Evolutionary conservation across 192 early-diverging fungal genomes (phyloP), one percentile per base, ranked within the genome.

Genomic region (Coemansia aciculifera): DNA sequence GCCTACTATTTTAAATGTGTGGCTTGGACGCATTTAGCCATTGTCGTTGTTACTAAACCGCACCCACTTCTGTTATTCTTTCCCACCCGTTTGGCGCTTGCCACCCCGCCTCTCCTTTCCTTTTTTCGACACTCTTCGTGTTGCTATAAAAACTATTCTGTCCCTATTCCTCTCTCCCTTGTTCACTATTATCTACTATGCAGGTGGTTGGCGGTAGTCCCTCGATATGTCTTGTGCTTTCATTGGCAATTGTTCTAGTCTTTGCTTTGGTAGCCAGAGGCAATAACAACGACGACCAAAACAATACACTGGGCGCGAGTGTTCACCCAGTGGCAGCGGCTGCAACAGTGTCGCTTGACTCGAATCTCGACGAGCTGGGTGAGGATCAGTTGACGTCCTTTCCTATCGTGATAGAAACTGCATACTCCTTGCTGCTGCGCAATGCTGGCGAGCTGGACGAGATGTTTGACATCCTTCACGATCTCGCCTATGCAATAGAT

Each of bases 391-490:
- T 57, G 54, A 34, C 15, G 3, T 32, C 24, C 27, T 34, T 64
- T 38, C 32, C 19, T 15, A 42, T 43, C 44, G 23, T 63, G 23
- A 39, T 46, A 29, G 24, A 29, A 3, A 37, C 46, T 2, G 34
- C 43, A 32, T 19, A 51, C 57, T 38, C 23, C 43, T 49, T 34
- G 24, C 29, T 38, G 56, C 24, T 54, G 64, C 34, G 42, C n/a
- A 32, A 52, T 57, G 40, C 65, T 13, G 71, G 64, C 13, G 71
- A 66, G 42, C 34, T 72, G 23, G 64, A 72, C 5, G 46, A 38
- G 29, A 21, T 65, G 29, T 31, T 72, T 21, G 23, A 61, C 12
- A 43, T 49, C n/a, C 40, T 72, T 3, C 63, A 66, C 36, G 38
- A 44, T 43, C 59, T 72, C 3, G 70, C 56, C 15, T 63, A 66